Conservation (phyloP, 2,329 filamentous ascomycete species). For the Diaporthe ilicicola region DNA sequence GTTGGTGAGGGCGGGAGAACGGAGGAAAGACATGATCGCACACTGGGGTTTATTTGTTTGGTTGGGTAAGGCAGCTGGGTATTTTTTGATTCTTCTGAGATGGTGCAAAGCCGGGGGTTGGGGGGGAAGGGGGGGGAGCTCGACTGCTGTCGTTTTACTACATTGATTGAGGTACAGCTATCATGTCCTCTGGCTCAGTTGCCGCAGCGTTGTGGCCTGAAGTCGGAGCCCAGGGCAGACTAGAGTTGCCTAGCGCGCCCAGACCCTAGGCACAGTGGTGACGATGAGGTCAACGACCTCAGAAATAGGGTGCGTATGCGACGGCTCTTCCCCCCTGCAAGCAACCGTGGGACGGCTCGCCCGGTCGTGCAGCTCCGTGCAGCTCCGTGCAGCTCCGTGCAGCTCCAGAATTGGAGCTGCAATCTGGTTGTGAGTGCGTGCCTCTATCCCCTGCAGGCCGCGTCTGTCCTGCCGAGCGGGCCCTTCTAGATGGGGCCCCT, state of each 20-base stretch:
- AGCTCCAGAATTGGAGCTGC: not conserved
- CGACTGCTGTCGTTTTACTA: not conserved
- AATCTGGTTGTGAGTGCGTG: not conserved
- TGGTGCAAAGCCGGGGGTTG: too few species aligned
- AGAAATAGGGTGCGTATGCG: not conserved
- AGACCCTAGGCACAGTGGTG: not conserved
- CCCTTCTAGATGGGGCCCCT: not conserved
- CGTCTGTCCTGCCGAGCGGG: not conserved
- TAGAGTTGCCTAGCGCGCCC: slow-evolving; percentile 7
- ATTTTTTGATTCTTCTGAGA: not conserved
- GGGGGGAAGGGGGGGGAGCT: too few species aligned
- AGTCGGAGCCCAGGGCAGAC: not conserved
- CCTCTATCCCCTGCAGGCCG: not conserved
- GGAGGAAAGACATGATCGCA: slow-evolving; percentile 25
- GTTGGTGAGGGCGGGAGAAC: slow-evolving; percentile 24
- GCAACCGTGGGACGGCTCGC: not conserved
- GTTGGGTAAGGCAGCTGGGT: not conserved
- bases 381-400: too few species aligned
- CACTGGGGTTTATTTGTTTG: not conserved
- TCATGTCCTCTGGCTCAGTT: not conserved
- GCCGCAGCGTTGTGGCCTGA: not conserved
- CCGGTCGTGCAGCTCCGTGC: not conserved
- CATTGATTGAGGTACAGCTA: not conserved
- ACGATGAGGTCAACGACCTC: slow-evolving; percentile 16
- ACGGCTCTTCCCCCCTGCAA: not conserved